Conservation (phyloP, 192 early-diverging fungal species). For the Coemansia furcata region DNA sequence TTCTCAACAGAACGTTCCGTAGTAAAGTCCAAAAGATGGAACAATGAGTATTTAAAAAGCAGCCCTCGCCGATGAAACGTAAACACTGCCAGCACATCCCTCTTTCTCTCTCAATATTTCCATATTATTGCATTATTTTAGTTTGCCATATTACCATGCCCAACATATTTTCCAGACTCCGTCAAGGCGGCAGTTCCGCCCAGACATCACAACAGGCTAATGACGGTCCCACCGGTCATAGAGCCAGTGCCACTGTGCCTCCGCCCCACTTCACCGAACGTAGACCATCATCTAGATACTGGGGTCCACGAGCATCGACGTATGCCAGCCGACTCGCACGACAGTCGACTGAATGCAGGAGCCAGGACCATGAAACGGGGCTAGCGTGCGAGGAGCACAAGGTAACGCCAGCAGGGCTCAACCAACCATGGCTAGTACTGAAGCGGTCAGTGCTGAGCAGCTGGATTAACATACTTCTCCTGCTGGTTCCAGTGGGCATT, state of each 20-base stretch:
- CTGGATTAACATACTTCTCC: slow-evolving; percentile 67
- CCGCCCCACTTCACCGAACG: not conserved
- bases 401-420: slow-evolving; percentile 32
- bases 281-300: slow-evolving; percentile 28
- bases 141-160: slow-evolving; percentile 25
- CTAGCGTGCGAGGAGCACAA: slow-evolving; percentile 13
- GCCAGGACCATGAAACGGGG: slow-evolving; percentile 3
- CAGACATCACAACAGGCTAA: slow-evolving; percentile 9
- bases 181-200: slow-evolving; percentile 6
- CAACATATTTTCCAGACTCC: slow-evolving; percentile 37
- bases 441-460: slow-evolving; percentile 56
- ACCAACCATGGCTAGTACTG: slow-evolving; percentile 49
- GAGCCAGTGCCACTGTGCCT: not conserved
- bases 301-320: slow-evolving; percentile 41
- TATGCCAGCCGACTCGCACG: slow-evolving; percentile 41
- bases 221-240: not conserved
- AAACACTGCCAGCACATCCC: not conserved
- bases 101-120: slow-evolving; percentile 1
- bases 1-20: not conserved
- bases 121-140: not conserved
- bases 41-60: not conserved
- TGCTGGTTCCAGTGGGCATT: slow-evolving; percentile 81
- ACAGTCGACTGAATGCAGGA: slow-evolving; percentile 25
- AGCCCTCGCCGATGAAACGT: not conserved
- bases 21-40: not conserved